Percentiles rank a stretch among this genome's conserved stretches.
Conservation (phyloP, 768 basidiomycete genomes). For the Austroboletus festivus region DNA sequence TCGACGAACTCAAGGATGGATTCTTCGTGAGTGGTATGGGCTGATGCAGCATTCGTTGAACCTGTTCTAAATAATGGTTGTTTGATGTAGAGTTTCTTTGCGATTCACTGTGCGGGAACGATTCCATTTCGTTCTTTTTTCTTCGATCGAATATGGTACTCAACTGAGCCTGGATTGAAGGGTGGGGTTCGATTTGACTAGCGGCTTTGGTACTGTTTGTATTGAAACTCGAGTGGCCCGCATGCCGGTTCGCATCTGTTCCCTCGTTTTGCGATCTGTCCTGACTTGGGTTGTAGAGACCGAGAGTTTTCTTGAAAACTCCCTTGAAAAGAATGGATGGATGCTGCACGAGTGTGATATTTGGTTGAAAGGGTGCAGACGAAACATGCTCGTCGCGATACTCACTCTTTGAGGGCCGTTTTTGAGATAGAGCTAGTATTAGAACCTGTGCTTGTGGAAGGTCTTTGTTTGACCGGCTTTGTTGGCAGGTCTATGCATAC, state of each 20-base stretch:
- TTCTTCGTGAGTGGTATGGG: slow-evolving; percentile 1
- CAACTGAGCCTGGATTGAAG: slow-evolving; percentile 8
- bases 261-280: too few species aligned
- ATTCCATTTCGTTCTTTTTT: not conserved
- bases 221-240: not conserved
- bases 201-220: not conserved
- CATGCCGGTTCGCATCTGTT: not conserved
- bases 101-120: slow-evolving; percentile 3
- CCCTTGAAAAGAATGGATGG: slow-evolving; percentile 15
- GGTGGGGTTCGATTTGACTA: not conserved
- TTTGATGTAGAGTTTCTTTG: not conserved
- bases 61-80: not conserved
- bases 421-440: not conserved
- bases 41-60: not conserved
- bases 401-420: slow-evolving; percentile 12
- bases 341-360: slow-evolving; percentile 10
- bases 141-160: slow-evolving; percentile 1
- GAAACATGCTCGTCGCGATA: slow-evolving; percentile 10
- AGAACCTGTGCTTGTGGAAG: not conserved
- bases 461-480: slow-evolving; percentile 22
- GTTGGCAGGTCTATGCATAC: slow-evolving; percentile 6
- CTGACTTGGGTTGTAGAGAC: not conserved
- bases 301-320: slow-evolving; percentile 10
- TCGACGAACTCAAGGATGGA: slow-evolving; percentile 2
- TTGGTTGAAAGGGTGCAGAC: slow-evolving; percentile 8